Evolutionary conservation across 305 asterid genomes (phyloP).

Genomic region (Caryopteris hybrid): DNA sequence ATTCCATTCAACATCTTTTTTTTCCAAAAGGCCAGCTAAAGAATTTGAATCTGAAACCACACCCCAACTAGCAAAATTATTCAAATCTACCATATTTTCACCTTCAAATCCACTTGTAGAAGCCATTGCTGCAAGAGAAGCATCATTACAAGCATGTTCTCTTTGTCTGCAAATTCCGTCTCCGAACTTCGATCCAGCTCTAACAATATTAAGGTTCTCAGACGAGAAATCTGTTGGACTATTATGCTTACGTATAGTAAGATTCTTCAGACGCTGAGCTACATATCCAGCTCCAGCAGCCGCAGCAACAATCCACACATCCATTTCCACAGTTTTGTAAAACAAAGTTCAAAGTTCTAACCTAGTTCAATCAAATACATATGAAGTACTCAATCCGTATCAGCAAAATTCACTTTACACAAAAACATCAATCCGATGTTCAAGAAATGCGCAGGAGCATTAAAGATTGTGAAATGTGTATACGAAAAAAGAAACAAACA

Average conservation of each 20-base stretch:
- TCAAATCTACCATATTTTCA: slow-evolving; percentile 14
- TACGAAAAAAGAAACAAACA: not conserved
- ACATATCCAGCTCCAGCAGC: slow-evolving; percentile 65
- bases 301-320: slow-evolving; percentile 61
- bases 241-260: slow-evolving; percentile 23
- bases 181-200: slow-evolving; percentile 18
- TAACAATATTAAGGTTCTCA: slow-evolving; percentile 16
- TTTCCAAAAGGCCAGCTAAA: slow-evolving; percentile 1
- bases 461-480: not conserved
- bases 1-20: slow-evolving; percentile 20
- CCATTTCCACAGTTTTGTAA: slow-evolving; percentile 31
- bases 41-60: slow-evolving; percentile 14
- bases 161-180: slow-evolving; percentile 22
- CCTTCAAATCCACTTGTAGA: slow-evolving; percentile 20
- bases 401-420: not conserved
- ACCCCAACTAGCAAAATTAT: slow-evolving; percentile 1
- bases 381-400: not conserved
- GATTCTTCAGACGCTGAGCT: slow-evolving; percentile 50
- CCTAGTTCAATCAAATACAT: slow-evolving; percentile 7
- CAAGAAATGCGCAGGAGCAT: not conserved
- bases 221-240: slow-evolving; percentile 18
- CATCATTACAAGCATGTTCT: slow-evolving; percentile 8
- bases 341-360: not conserved
- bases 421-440: not conserved
- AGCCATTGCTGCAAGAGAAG: slow-evolving; percentile 24